phyloP scores from a whole-genome alignment of 768 basidiomycete species.

The Erythrobasidium yunnanense region DNA sequence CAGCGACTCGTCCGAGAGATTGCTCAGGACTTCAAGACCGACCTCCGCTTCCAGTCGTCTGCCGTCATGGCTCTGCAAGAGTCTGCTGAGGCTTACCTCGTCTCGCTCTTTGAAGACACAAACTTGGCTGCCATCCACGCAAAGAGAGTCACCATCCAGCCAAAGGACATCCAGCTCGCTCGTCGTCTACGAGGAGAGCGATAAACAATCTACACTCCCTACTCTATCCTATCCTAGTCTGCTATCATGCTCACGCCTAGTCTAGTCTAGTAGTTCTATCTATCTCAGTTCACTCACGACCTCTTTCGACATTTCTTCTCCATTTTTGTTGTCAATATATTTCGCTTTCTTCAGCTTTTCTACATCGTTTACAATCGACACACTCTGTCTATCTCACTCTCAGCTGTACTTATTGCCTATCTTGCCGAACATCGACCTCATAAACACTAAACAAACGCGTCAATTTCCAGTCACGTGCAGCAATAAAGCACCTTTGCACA shows the following conservation, averaged over 20 bases:
- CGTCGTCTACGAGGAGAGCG: constrained; percentile 47
- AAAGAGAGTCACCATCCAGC: constrained; percentile 42
- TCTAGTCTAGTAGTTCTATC: neutral
- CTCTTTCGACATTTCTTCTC: too few species aligned
- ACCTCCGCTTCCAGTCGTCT: constrained; percentile 48
- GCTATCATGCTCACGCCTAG: neutral
- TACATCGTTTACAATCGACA: too few species aligned
- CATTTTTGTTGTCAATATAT: too few species aligned
- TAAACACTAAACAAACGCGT: too few species aligned
- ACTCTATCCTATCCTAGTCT: neutral
- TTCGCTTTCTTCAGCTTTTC: too few species aligned
- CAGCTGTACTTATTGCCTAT: too few species aligned
- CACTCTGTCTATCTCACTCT: too few species aligned
- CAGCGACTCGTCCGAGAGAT: constrained; percentile 54
- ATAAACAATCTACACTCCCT: neutral
- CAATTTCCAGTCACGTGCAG: too few species aligned
- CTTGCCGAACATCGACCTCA: too few species aligned
- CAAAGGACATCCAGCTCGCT: constrained; percentile 89
- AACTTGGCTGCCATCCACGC: constrained; percentile 52
- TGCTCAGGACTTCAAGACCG: constrained; percentile 64
- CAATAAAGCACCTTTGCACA: too few species aligned
- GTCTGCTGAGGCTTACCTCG: constrained; percentile 50
- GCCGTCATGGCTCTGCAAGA: constrained; percentile 51
- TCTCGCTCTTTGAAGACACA: constrained; percentile 46
- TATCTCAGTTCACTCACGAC: neutral